Evolutionary conservation across 495 filamentous ascomycete species (phyloP), one percentile per base, ranked within the genome.

Genomic region (Penicillium soppii): DNA sequence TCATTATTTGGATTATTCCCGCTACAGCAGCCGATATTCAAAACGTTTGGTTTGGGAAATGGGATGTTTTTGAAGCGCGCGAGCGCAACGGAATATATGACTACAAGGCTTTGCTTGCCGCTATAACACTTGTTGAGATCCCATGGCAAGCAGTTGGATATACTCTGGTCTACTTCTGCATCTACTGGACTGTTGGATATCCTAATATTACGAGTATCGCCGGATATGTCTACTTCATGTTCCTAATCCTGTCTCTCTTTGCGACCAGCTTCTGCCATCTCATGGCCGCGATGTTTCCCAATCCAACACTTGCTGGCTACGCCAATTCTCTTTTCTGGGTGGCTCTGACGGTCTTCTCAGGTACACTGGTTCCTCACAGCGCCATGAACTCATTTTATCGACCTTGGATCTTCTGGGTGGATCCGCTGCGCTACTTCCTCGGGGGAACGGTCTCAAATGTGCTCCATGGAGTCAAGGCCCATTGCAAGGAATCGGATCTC

Each of bases 21-120:
- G 27, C 6, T 5, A n/a, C 21, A 2, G 22, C 22, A 2, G 47
- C 47, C 1, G 46, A 49, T 20, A 7, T 49, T 10, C 46, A 49
- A 2, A 35, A 2, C 1, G 19, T 40, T 9, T 49, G 46, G 46
- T 49, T 15, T 35, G 8, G 19, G 33, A 49, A 49, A 17, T 49
- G 46, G 46, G 7, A 17, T n/a, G 27, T 49, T 37, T 49, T 39
- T 7, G 22, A 23, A 4, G 46, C 46, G 22, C 46, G 46, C 10
- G 46, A 49, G 46, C 19, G 15, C 1, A 49, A 49, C 17, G 46
- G 46, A 7, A 39, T 49, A 0, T 49, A 49, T 26, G 46, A 49
- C 22, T 41, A 12, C 10, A 39, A 40, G 22, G 46, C 46, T 4
- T 20, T 49, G 5, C 21, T 49, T 3, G 5, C 23, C 5, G 46